These are phyloP conservation scores for Neofusicoccum parvum DNA, from an alignment of 2,329 filamentous ascomycete genomes.

Conservation along the genomic window DNA sequence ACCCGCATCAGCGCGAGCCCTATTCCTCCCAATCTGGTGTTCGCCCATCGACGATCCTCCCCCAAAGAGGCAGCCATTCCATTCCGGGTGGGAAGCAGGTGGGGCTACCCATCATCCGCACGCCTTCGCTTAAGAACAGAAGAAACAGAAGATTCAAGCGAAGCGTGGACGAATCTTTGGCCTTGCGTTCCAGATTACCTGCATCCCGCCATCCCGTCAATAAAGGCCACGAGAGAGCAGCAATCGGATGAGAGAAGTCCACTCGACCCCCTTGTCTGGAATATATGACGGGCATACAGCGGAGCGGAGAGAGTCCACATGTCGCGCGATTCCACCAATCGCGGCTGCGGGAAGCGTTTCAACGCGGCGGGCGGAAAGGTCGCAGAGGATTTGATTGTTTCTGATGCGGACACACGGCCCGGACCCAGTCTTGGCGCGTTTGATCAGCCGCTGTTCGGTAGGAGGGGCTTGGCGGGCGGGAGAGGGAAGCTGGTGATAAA, in stretches of 20 bases:
- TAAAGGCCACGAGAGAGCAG: no score
- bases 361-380: background rate
- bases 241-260: background rate
- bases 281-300: background rate
- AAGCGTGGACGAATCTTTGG: background rate
- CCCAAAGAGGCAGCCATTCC: background rate
- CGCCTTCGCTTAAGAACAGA: background rate
- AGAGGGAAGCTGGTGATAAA: background rate
- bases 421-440: conserved; percentile 6
- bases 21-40: background rate
- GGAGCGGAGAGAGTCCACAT: background rate
- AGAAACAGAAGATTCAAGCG: no score
- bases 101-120: no score
- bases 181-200: background rate
- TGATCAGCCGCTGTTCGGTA: background rate
- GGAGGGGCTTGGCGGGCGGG: background rate
- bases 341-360: background rate
- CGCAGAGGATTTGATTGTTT: background rate
- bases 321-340: background rate
- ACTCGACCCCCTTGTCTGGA: background rate
- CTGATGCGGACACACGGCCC: background rate
- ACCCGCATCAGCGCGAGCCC: background rate
- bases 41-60: background rate
- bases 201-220: background rate
- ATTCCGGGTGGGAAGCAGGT: background rate